A percentile compares a stretch with the other conserved stretches of the same genome.
phyloP scores from a whole-genome alignment of 768 basidiomycete species.

The Krasilnikovozyma curviuscula region DNA sequence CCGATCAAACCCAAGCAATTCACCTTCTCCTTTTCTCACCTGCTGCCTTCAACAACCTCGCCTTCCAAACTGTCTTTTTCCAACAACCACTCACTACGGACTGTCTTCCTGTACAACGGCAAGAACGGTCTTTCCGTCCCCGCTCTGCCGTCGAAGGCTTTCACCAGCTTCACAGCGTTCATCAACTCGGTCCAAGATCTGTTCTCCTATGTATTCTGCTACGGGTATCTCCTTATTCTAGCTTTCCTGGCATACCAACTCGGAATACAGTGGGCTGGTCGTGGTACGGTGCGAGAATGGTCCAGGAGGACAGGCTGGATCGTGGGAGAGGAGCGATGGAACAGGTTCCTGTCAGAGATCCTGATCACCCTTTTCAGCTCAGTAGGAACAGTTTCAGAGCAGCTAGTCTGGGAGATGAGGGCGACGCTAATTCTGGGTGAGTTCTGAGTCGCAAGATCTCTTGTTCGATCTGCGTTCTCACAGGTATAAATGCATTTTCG shows the following conservation, averaged over 20 bases:
- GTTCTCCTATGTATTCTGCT: conserved; percentile 31
- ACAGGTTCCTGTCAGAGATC: conserved; percentile 35
- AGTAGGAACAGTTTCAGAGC: conserved; percentile 45
- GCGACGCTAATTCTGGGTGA: conserved; percentile 46
- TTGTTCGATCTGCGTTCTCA: neutral
- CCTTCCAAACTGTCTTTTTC: conserved; percentile 13
- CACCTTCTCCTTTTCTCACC: conserved; percentile 49
- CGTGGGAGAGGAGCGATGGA: conserved; percentile 38
- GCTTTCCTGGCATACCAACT: conserved; percentile 8
- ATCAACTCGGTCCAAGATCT: conserved; percentile 9
- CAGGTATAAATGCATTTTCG: neutral
- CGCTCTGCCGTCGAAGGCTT: conserved; percentile 22
- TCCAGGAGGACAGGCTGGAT: conserved; percentile 19
- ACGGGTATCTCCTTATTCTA: conserved; percentile 24
- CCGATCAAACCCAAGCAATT: conserved; percentile 40
- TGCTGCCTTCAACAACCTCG: conserved; percentile 18
- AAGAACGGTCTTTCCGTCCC: conserved; percentile 37
- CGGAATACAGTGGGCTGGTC: neutral
- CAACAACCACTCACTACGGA: conserved; percentile 15
- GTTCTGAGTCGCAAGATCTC: too few species aligned
- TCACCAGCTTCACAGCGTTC: conserved; percentile 6
- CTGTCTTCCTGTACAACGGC: conserved; percentile 49
- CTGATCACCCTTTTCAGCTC: conserved; percentile 51
- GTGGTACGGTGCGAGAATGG: neutral
- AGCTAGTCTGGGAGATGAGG: conserved; percentile 40